Percentiles rank a stretch among this genome's conserved stretches.
Evolutionary conservation across 768 basidiomycete genomes (phyloP).

Genomic region (Punctularia strigosozonata): DNA sequence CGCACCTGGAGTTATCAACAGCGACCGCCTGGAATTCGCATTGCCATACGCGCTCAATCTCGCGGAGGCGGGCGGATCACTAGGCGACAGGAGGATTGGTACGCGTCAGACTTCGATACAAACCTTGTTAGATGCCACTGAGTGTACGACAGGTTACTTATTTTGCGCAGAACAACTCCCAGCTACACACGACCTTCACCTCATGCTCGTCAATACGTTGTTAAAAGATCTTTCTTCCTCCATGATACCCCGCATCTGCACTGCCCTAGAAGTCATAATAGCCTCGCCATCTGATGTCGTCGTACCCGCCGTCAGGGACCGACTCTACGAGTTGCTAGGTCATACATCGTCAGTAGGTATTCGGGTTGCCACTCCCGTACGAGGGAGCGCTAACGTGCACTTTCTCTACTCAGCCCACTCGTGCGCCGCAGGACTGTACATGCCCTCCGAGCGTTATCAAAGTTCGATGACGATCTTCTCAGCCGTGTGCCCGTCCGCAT

Average conservation of each 20-base stretch:
- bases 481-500: constrained; percentile 26
- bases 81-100: constrained; percentile 63
- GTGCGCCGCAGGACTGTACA: constrained; percentile 53
- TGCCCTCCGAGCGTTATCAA: constrained; percentile 43
- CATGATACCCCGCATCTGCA: constrained; percentile 42
- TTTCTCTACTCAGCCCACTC: constrained; percentile 28
- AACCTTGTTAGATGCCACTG: constrained; percentile 1
- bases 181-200: constrained; percentile 49
- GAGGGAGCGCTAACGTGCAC: too few species aligned
- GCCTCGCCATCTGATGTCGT: constrained; percentile 50
- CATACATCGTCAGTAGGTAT: constrained; percentile 64
- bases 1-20: too few species aligned
- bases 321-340: constrained; percentile 51
- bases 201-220: constrained; percentile 81
- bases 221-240: constrained; percentile 75
- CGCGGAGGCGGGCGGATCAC: constrained; percentile 52
- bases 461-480: constrained; percentile 32
- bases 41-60: constrained; percentile 67
- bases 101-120: constrained; percentile 4
- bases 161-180: constrained; percentile 72
- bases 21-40: constrained; percentile 52
- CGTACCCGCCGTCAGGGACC: constrained; percentile 63
- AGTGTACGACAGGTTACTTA: constrained; percentile 47
- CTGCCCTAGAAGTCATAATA: constrained; percentile 63
- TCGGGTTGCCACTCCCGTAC: too few species aligned